phyloP scores from a whole-genome alignment of 2,329 filamentous ascomycete species.

The Stemphylium vesicarium region DNA sequence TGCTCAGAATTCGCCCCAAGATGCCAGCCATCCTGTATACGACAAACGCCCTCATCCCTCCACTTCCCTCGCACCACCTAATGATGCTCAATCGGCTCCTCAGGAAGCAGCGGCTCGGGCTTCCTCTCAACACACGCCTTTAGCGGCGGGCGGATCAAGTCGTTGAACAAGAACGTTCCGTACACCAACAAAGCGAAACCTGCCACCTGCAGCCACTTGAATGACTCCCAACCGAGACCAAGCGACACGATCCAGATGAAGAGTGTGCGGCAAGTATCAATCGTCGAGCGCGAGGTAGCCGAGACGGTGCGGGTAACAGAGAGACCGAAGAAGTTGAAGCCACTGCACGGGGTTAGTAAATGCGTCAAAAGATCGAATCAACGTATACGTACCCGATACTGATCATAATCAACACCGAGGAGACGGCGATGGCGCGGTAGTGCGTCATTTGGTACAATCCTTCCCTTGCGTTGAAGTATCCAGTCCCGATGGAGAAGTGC shows the following conservation, averaged over 20 bases:
- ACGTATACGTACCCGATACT: slow-evolving; percentile 79
- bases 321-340: slow-evolving; percentile 98
- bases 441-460: slow-evolving; percentile 81
- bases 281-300: slow-evolving; percentile 91
- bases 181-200: slow-evolving; percentile 93
- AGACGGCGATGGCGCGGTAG: slow-evolving; percentile 72
- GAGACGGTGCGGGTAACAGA: slow-evolving; percentile 89
- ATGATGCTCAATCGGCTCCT: slow-evolving; percentile 81
- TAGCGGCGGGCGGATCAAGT: slow-evolving; percentile 83
- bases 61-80: slow-evolving; percentile 12
- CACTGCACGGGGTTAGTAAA: slow-evolving; percentile 58
- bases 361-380: slow-evolving; percentile 1
- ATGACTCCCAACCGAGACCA: slow-evolving; percentile 92
- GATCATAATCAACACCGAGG: slow-evolving; percentile 92
- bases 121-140: slow-evolving; percentile 65
- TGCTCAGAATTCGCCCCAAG: background rate
- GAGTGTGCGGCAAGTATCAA: slow-evolving; percentile 94
- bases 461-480: slow-evolving; percentile 89
- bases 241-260: slow-evolving; percentile 98
- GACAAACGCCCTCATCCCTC: background rate
- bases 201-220: slow-evolving; percentile 94
- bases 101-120: slow-evolving; percentile 72
- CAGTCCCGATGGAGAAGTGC: slow-evolving; percentile 77
- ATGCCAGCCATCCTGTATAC: slow-evolving; percentile 9
- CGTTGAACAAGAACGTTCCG: slow-evolving; percentile 96